Evolutionary conservation across 495 filamentous ascomycete genomes (phyloP).

Genomic region (Aspergillus diversus): DNA sequence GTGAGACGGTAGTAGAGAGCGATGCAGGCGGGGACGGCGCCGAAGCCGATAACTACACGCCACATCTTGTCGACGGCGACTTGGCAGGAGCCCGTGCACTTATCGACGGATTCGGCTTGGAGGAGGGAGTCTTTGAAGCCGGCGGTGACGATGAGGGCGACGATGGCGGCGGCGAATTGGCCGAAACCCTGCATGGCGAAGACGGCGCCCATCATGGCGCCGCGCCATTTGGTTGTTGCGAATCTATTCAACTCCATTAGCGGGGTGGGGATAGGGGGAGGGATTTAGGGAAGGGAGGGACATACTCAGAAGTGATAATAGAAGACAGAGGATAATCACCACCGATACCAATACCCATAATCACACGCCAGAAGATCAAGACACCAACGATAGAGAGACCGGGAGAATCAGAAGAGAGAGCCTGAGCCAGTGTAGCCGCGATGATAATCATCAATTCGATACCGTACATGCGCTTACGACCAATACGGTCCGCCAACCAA

Average conservation of each 20-base stretch:
- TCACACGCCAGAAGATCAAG: constrained; percentile 86
- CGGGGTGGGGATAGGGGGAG: no score
- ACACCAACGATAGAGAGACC: constrained; percentile 74
- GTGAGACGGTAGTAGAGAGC: constrained; percentile 86
- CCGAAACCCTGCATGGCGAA: constrained; percentile 86
- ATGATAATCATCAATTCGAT: constrained; percentile 89
- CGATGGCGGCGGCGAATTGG: constrained; percentile 70
- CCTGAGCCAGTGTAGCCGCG: constrained; percentile 77
- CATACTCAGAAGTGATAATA: constrained; percentile 80
- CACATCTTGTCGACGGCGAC: constrained; percentile 86
- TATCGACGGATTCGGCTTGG: constrained; percentile 45
- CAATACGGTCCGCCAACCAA: constrained; percentile 75
- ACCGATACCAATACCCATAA: constrained; percentile 84
- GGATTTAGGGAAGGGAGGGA: constrained; percentile 25
- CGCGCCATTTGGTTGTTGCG: constrained; percentile 81
- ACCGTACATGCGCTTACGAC: constrained; percentile 86
- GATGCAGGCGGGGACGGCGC: constrained; percentile 74
- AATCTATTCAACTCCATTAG: constrained; percentile 51
- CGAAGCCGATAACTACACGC: constrained; percentile 77
- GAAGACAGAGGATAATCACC: constrained; percentile 86
- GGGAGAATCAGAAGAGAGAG: constrained; percentile 67
- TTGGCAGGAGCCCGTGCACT: constrained; percentile 66
- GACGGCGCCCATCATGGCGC: constrained; percentile 86
- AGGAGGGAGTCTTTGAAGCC: constrained; percentile 74
- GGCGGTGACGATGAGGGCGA: constrained; percentile 70